Percentiles rank a stretch among this genome's conserved stretches.
Evolutionary conservation across 176 grass and related monocot species (phyloP).

Genomic region (Zea mays): Zm-B73-REFERENCE-NAM-5.0 NC_050099.1:230078001-230078500

Average conservation of each 20-base stretch:
- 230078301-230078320: constrained; percentile 52
- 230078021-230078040: constrained; percentile 39
- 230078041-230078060: constrained; percentile 46
- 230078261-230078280: background rate
- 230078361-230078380: background rate
- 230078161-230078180: constrained; percentile 58
- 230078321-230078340: constrained; percentile 38
- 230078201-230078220: background rate
- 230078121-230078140: constrained; percentile 46
- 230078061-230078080: constrained; percentile 70
- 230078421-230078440: constrained; percentile 21
- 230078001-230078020: constrained; percentile 53
- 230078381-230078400: background rate
- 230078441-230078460: constrained; percentile 23
- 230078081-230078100: constrained; percentile 89
- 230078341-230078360: constrained; percentile 45
- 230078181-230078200: constrained; percentile 38
- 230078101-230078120: constrained; percentile 55
- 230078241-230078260: background rate
- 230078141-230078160: constrained; percentile 39
- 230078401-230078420: background rate
- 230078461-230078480: constrained; percentile 52
- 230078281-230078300: constrained; percentile 39
- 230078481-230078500: background rate
- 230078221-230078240: constrained; percentile 21